Conservation (phyloP, 371 early-diverging fungal genomes). For the Mortierella sp. region DNA sequence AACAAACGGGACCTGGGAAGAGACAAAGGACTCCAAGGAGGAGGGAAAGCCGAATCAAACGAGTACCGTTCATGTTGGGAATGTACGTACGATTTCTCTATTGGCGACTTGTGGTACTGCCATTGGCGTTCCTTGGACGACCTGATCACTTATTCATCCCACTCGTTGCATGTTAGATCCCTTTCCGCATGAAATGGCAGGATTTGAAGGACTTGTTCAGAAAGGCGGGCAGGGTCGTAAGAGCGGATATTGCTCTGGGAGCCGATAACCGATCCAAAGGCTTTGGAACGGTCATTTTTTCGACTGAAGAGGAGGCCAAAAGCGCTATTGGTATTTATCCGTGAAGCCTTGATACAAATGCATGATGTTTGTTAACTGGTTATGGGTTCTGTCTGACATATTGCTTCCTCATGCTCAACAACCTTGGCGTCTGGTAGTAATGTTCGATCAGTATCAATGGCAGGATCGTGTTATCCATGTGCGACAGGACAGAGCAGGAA, state of each 20-base stretch:
- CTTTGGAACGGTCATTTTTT: conserved; percentile 80
- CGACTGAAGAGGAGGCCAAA: conserved; percentile 72
- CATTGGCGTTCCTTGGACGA: too few species aligned
- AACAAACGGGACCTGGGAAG: background rate
- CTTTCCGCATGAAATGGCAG: conserved; percentile 82
- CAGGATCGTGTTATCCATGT: conserved; percentile 79
- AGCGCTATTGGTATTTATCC: conserved; percentile 69
- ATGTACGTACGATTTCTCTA: conserved; percentile 48
- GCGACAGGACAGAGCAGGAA: conserved; percentile 66
- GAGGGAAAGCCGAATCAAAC: conserved; percentile 6
- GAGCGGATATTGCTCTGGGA: conserved; percentile 79
- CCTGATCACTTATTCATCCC: too few species aligned
- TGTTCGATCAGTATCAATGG: conserved; percentile 77
- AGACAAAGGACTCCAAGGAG: background rate
- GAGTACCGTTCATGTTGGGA: conserved; percentile 61
- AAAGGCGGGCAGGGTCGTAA: conserved; percentile 75
- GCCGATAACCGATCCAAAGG: conserved; percentile 76
- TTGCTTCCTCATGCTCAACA: background rate
- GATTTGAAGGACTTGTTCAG: conserved; percentile 86
- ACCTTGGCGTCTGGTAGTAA: conserved; percentile 52
- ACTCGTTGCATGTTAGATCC: conserved; percentile 74
- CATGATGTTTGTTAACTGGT: background rate
- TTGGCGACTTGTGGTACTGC: too few species aligned
- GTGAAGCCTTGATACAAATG: background rate
- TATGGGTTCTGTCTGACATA: background rate